These are phyloP conservation scores for Eutrema heterophyllum DNA, from an alignment of 345 rosid genomes.

Conservation along the genomic window DNA sequence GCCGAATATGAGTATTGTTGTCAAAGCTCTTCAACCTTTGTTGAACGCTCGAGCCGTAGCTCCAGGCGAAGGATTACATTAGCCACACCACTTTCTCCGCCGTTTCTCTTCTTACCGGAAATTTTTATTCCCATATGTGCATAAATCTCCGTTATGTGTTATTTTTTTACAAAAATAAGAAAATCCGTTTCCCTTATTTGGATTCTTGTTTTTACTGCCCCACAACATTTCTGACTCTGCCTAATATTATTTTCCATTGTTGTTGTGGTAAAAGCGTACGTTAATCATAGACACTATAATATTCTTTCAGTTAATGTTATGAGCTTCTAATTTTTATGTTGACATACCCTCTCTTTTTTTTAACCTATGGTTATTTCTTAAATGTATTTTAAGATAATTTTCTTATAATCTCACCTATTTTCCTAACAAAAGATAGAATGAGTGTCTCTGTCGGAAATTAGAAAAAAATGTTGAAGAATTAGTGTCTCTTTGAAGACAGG, in stretches of 20 bases:
- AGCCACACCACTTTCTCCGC: conserved; percentile 2
- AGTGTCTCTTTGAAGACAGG: background rate
- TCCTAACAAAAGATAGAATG: background rate
- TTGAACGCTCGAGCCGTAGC: conserved; percentile 47
- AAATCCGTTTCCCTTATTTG: background rate
- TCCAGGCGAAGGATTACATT: conserved; percentile 27
- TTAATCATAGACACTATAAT: too few relatives aligned
- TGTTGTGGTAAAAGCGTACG: background rate
- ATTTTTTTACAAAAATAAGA: background rate
- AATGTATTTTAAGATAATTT: background rate
- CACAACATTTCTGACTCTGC: background rate
- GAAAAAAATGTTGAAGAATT: background rate
- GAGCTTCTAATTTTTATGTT: background rate
- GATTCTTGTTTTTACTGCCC: background rate
- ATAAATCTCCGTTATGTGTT: conserved; percentile 3
- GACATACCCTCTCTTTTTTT: background rate
- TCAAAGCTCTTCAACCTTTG: conserved; percentile 77
- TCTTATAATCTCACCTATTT: background rate
- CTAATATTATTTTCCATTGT: background rate
- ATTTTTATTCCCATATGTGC: conserved; percentile 1
- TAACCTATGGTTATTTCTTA: background rate
- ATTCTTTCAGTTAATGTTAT: background rate
- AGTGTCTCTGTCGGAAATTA: background rate
- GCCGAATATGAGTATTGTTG: conserved; percentile 81
- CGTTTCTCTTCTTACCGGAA: background rate